Evolutionary conservation across 129 eudicot species (phyloP).

Genomic region (Centaurea solstitialis): DNA sequence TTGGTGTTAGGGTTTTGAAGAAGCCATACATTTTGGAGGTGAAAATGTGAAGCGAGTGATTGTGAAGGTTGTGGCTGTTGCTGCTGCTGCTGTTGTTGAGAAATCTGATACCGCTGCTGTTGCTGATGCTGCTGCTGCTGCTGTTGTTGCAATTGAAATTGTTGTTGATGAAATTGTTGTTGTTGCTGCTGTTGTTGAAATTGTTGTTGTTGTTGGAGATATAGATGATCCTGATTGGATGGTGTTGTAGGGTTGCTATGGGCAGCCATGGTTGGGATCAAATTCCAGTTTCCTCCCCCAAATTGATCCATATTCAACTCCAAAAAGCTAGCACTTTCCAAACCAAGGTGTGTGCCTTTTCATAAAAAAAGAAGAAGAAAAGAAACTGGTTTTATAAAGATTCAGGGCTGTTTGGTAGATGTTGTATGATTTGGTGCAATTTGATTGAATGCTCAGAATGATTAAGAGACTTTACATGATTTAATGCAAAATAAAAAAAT

Average conservation of each 20-base stretch:
- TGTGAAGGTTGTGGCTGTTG: slow-evolving; percentile 56
- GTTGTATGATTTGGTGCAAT: too few relatives aligned
- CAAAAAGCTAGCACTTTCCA: neutral
- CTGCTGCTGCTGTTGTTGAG: slow-evolving; percentile 44
- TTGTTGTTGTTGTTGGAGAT: slow-evolving; percentile 54
- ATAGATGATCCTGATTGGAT: slow-evolving; percentile 68
- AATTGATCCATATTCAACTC: slow-evolving; percentile 48
- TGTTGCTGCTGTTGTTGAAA: slow-evolving; percentile 40
- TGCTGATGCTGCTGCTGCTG: slow-evolving; percentile 42
- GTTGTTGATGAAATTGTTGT: slow-evolving; percentile 49
- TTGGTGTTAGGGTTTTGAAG: neutral
- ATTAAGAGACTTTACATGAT: too few relatives aligned
- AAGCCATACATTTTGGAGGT: slow-evolving; percentile 59
- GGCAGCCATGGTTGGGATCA: slow-evolving; percentile 69
- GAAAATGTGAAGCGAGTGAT: slow-evolving; percentile 94
- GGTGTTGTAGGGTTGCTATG: slow-evolving; percentile 90
- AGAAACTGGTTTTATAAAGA: too few relatives aligned
- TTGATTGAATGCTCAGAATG: too few relatives aligned
- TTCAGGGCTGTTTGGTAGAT: too few relatives aligned
- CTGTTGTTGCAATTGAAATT: slow-evolving; percentile 41
- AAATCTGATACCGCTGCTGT: slow-evolving; percentile 41
- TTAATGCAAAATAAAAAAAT: too few relatives aligned
- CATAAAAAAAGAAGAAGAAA: neutral
- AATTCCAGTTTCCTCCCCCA: slow-evolving; percentile 83
- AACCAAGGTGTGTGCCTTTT: slow-evolving; percentile 14